phyloP scores from a whole-genome alignment of 129 eudicot species.

The Tagetes patula region DNA sequence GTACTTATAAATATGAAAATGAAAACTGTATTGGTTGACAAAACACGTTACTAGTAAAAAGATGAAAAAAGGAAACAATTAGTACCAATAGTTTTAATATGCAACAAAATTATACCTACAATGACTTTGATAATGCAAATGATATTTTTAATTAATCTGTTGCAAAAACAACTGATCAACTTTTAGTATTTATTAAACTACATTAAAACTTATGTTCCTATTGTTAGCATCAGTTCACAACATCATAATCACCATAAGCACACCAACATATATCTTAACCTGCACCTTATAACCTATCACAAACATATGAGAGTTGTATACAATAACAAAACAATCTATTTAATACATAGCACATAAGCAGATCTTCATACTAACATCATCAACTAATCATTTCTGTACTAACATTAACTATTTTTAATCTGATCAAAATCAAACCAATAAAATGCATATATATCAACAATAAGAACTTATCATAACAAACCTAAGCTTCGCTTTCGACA shows the following conservation, averaged over 20 bases:
- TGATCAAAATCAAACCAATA: neutral
- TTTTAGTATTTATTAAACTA: neutral
- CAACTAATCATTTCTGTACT: neutral
- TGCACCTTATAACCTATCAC: too few species aligned
- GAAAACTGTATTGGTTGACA: too few species aligned
- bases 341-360: neutral
- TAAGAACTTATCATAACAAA: conserved; percentile 17
- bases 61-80: too few species aligned
- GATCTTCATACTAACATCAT: neutral
- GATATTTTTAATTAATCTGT: neutral
- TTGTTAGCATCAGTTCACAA: neutral
- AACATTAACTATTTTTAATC: neutral
- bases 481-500: conserved; percentile 90
- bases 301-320: neutral
- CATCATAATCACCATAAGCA: conserved; percentile 11
- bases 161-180: neutral
- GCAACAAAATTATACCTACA: too few species aligned
- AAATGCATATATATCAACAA: neutral
- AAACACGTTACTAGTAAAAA: too few species aligned
- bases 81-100: too few species aligned
- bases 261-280: neutral
- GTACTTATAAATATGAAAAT: too few species aligned
- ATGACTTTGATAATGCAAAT: neutral
- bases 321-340: neutral
- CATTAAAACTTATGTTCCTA: neutral